Base-by-base conservation (phyloP, 2,329 filamentous ascomycete species). In the Venturia pyrina region DNA sequence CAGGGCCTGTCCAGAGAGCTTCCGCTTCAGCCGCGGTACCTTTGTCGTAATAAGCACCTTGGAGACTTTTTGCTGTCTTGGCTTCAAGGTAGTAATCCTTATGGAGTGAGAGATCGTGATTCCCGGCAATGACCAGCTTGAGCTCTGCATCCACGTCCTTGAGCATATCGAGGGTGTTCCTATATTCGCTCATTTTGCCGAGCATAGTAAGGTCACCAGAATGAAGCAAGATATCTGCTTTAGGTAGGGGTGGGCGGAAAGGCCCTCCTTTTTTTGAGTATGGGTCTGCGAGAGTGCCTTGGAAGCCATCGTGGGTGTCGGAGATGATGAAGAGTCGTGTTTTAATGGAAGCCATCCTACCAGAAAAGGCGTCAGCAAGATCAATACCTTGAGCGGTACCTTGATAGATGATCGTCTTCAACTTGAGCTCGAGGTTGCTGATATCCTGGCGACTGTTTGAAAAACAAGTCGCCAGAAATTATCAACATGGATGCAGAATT, bases 81-180 rank as follows among this genome's bases (percentile, higher is more conserved):
- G 8, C 21, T 56, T 40, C 63, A 59, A 69, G 40, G 40, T 82
- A 84, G 71, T 81, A 83, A 0, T 73, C 72, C 48, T 77, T 75
- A 68, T 88, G 84, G 0, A 87, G 77, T 4, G 80, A 82, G 56
- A 85, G 76, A 70, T 87, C 85, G 73, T 88, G 85, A 70, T 87
- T 87, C 0, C 85, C 85, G 0, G 85, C 81, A 67, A 88, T 87
- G 24, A 87, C 81, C 32, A 88, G 76, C 70, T 87, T 88, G 5
- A 87, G 72, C 10, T 81, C 78, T 1, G 84, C 84, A 17, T 82
- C 74, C 44, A 83, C 78, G 0, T 70, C 69, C 15, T 74, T 72
- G 7, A 87, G 75, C 73, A 83, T 78, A 5, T 77, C 70, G 17
- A 85, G 70, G 2, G 80, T 78, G 13, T 70, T 67, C 40, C 78